phyloP scores from a whole-genome alignment of 2,329 filamentous ascomycete genomes.

The Fusarium chaquense region DNA sequence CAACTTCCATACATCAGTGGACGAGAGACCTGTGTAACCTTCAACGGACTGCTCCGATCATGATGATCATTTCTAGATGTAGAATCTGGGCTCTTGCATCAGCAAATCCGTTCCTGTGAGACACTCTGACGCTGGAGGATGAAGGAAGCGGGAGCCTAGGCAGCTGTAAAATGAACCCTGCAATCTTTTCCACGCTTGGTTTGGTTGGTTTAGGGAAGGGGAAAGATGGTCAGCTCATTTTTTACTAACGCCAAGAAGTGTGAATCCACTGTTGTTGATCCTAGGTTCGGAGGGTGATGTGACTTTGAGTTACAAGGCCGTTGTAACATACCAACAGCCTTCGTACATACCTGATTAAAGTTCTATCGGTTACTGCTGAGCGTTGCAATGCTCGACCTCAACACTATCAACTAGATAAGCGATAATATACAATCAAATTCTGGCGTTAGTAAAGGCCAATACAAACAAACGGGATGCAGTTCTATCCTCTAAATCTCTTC shows the following conservation, averaged over 20 bases:
- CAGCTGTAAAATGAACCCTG: slow-evolving; percentile 27
- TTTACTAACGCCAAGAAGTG: slow-evolving; percentile 28
- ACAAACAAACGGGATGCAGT: not conserved
- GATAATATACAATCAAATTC: too few species aligned
- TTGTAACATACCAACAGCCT: not conserved
- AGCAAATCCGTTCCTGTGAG: slow-evolving; percentile 18
- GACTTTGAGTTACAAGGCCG: not conserved
- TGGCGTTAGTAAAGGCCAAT: not conserved
- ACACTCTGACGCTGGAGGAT: not conserved
- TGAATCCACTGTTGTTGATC: slow-evolving; percentile 7
- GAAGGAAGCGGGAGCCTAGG: slow-evolving; percentile 13
- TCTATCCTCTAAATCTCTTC: too few species aligned
- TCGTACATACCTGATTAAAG: too few species aligned
- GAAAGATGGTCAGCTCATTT: slow-evolving; percentile 19
- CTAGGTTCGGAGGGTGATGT: slow-evolving; percentile 1
- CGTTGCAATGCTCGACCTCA: not conserved
- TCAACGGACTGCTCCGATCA: slow-evolving; percentile 8
- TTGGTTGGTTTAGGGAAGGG: not conserved
- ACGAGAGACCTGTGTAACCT: not conserved
- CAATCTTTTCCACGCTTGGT: not conserved
- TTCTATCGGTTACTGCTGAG: not conserved
- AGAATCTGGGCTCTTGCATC: slow-evolving; percentile 11
- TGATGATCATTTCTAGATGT: slow-evolving; percentile 7
- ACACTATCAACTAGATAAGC: not conserved
- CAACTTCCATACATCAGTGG: not conserved